phyloP scores from a whole-genome alignment of 1,284 basidiomycete genomes.

The Trametes pubescens region DNA sequence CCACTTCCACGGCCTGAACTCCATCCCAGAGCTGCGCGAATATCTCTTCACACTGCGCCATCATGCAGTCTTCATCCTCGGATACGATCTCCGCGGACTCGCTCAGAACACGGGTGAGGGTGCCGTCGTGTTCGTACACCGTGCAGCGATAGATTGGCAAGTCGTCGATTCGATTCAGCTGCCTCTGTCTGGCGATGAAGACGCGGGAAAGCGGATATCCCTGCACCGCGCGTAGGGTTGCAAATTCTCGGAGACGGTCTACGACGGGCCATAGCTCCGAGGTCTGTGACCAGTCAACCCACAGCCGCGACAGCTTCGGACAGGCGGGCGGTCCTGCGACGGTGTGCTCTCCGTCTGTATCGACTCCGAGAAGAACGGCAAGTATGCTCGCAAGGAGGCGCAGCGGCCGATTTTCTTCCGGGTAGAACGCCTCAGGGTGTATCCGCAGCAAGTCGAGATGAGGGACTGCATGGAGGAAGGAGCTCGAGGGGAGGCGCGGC shows the following conservation, averaged over 20 bases:
- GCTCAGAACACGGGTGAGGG: not conserved
- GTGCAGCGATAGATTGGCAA: not conserved
- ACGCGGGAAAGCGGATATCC: not conserved
- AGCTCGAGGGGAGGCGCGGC: not conserved
- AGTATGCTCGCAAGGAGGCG: not conserved
- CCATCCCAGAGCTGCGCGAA: too few relatives aligned
- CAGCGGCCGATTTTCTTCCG: not conserved
- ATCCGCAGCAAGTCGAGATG: not conserved
- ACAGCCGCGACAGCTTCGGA: not conserved
- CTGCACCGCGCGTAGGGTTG: not conserved
- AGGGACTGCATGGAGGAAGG: not conserved
- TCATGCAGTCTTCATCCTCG: not conserved
- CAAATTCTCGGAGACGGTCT: not conserved
- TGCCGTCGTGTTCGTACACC: not conserved
- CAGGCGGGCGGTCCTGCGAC: not conserved
- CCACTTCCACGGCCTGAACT: too few relatives aligned
- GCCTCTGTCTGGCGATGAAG: not conserved
- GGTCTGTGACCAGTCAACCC: not conserved
- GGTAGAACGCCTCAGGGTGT: not conserved
- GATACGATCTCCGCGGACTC: not conserved
- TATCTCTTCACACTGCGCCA: too few relatives aligned
- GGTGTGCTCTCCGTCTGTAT: not conserved
- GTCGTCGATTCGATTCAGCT: not conserved
- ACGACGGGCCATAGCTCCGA: not conserved
- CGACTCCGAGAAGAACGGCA: not conserved